A percentile compares a stretch with the other conserved stretches of the same genome.
Evolutionary conservation across 441 rosid species (phyloP).

Genomic region (Biscutella laevigata): DNA sequence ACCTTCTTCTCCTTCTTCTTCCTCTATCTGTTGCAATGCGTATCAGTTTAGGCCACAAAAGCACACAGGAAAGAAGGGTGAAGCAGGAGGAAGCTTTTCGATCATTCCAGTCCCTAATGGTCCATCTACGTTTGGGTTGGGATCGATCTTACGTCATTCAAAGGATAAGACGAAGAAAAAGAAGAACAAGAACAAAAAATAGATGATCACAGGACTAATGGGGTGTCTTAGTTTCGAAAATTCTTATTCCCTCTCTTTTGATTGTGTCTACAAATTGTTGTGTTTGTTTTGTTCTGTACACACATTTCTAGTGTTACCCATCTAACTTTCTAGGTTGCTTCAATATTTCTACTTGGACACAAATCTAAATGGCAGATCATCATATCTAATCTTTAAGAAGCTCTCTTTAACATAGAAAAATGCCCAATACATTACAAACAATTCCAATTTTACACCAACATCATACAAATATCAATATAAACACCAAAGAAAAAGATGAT

Average conservation of each 20-base stretch:
- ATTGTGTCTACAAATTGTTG: constrained; percentile 9
- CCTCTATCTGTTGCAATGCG: constrained; percentile 23
- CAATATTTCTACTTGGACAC: constrained; percentile 6
- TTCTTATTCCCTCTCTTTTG: not conserved
- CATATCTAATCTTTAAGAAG: not conserved
- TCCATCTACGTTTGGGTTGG: constrained; percentile 19
- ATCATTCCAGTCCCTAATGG: constrained; percentile 37
- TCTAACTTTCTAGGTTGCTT: constrained; percentile 1
- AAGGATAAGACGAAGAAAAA: constrained; percentile 19
- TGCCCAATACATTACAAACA: not conserved
- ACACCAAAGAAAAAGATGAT: not conserved
- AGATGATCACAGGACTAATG: not conserved
- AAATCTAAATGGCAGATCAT: not conserved
- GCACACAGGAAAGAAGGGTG: constrained; percentile 33
- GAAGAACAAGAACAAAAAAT: constrained; percentile 19
- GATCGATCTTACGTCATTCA: constrained; percentile 19
- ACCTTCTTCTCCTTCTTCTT: constrained; percentile 15
- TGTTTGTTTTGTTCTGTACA: not conserved
- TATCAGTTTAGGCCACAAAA: constrained; percentile 39
- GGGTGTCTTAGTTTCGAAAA: not conserved
- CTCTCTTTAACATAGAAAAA: not conserved
- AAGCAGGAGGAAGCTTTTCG: constrained; percentile 32
- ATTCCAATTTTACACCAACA: constrained; percentile 12
- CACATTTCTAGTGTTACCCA: constrained; percentile 4
- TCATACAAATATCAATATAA: not conserved